These are phyloP conservation scores for Lanmaoa rubissima DNA, from an alignment of 768 basidiomycete genomes.

Conservation along the genomic window DNA sequence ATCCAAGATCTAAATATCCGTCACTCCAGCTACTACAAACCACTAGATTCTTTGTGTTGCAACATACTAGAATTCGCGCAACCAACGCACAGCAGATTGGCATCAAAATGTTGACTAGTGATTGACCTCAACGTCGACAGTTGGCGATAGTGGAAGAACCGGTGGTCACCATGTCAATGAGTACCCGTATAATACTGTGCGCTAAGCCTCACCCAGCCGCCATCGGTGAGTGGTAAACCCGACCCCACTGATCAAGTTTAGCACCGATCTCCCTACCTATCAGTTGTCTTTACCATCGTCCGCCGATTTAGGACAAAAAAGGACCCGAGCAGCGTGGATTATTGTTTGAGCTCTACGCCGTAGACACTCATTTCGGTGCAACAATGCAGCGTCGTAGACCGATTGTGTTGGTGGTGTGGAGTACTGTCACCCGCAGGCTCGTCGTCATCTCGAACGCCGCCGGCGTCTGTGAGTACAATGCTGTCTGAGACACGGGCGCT, in stretches of 20 bases:
- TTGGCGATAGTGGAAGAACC: too few relatives aligned
- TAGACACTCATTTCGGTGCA: constrained; percentile 1
- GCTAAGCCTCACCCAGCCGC: too few relatives aligned
- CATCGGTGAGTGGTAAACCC: too few relatives aligned
- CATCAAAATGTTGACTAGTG: too few relatives aligned
- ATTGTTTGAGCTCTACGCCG: background rate
- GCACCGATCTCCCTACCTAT: background rate
- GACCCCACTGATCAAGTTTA: background rate
- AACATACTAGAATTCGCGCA: too few relatives aligned
- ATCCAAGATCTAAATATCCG: background rate
- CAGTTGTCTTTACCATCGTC: background rate
- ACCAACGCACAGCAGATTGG: too few relatives aligned
- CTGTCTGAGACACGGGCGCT: constrained; percentile 4
- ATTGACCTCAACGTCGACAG: too few relatives aligned
- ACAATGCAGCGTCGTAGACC: constrained; percentile 5
- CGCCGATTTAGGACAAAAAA: constrained; percentile 5
- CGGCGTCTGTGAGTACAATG: background rate
- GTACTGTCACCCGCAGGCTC: background rate
- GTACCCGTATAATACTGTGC: too few relatives aligned
- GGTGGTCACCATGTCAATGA: too few relatives aligned
- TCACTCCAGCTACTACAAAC: too few relatives aligned
- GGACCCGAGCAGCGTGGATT: background rate
- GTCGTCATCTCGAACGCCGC: background rate
- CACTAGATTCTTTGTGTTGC: too few relatives aligned
- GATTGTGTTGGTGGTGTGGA: background rate